Percentiles rank a stretch among this genome's conserved stretches.
phyloP scores from a whole-genome alignment of 495 filamentous ascomycete species.

The Ascodesmis nigricans region DNA sequence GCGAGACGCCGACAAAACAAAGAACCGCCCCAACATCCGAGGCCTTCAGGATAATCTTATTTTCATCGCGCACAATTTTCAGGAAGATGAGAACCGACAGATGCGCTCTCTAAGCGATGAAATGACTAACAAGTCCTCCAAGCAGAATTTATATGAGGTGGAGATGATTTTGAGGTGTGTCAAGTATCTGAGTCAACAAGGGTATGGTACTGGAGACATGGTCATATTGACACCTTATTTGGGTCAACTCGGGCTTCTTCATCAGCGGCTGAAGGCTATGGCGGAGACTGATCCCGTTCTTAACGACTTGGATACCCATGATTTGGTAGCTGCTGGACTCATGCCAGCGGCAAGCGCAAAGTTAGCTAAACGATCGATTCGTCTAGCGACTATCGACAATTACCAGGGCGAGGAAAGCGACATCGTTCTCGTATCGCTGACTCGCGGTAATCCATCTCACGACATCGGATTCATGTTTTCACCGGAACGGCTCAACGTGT shows the following conservation, averaged over 20 bases:
- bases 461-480: constrained; percentile 59
- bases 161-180: constrained; percentile 45
- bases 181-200: constrained; percentile 52
- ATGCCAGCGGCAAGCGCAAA: constrained; percentile 33
- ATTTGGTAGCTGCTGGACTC: constrained; percentile 24
- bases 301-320: constrained; percentile 47
- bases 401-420: constrained; percentile 67
- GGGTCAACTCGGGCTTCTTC: constrained; percentile 41
- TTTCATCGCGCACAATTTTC: constrained; percentile 40
- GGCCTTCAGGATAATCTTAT: constrained; percentile 42
- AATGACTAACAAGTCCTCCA: constrained; percentile 27
- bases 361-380: constrained; percentile 29
- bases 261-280: constrained; percentile 27
- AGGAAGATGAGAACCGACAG: constrained; percentile 26
- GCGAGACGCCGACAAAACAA: constrained; percentile 34
- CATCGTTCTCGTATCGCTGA: constrained; percentile 46
- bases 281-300: constrained; percentile 32
- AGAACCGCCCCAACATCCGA: constrained; percentile 27
- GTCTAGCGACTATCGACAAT: constrained; percentile 49
- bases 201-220: constrained; percentile 42
- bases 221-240: constrained; percentile 58
- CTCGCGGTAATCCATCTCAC: constrained; percentile 37
- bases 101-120: constrained; percentile 33
- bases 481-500: constrained; percentile 47
- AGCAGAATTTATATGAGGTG: constrained; percentile 46